phyloP scores from a whole-genome alignment of 192 early-diverging fungal genomes.

The Backusella westeae region DNA sequence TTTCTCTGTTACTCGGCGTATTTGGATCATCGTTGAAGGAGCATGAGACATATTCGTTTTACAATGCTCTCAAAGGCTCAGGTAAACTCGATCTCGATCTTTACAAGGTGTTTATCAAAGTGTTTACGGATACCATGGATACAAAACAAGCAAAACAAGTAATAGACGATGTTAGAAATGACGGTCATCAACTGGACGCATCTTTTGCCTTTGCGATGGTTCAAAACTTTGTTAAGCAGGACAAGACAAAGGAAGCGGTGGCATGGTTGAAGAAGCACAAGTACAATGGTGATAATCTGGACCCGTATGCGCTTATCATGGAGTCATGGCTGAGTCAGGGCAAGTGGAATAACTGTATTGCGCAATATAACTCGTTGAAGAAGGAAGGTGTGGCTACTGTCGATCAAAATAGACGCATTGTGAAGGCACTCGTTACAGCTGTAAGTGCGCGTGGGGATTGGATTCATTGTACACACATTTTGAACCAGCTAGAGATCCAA shows the following conservation, averaged over 20 bases:
- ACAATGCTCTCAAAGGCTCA: neutral
- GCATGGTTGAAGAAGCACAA: neutral
- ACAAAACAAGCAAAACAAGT: neutral
- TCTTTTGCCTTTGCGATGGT: neutral
- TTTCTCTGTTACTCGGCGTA: neutral
- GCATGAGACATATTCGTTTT: neutral
- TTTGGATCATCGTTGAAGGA: neutral
- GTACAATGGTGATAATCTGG: neutral
- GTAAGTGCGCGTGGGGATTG: slow-evolving; percentile 1
- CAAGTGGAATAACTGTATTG: neutral
- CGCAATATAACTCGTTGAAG: neutral
- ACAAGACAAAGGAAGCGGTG: neutral
- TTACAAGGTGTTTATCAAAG: neutral
- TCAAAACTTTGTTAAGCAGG: neutral
- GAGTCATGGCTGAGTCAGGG: neutral
- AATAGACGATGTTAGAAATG: neutral
- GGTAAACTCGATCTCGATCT: slow-evolving; percentile 1
- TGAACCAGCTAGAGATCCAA: neutral
- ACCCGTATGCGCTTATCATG: slow-evolving; percentile 1
- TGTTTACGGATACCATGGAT: neutral
- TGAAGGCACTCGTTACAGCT: slow-evolving; percentile 7
- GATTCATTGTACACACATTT: neutral
- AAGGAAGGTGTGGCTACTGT: neutral
- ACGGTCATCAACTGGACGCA: neutral
- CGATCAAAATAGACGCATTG: slow-evolving; percentile 4